Evolutionary conservation across 805 yeast genomes (phyloP).

Genomic region (Spathaspora boniae): DNA sequence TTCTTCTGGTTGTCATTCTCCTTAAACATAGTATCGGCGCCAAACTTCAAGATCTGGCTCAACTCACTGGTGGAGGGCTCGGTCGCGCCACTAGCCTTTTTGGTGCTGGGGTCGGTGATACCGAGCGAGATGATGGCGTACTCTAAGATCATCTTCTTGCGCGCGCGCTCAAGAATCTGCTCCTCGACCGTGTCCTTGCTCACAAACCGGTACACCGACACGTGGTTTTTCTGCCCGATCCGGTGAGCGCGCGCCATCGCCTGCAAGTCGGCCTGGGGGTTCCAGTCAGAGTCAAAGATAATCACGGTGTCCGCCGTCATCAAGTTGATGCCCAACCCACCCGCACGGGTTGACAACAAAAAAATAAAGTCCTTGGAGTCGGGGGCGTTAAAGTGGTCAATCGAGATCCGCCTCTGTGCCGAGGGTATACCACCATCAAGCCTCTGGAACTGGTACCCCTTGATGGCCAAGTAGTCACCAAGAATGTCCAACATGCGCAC

Average conservation of each 20-base stretch:
- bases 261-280: slow-evolving; percentile 98
- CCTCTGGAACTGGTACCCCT: slow-evolving; percentile 86
- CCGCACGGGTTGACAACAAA: slow-evolving; percentile 91
- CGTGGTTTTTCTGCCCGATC: slow-evolving; percentile 98
- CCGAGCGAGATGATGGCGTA: slow-evolving; percentile 97
- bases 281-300: slow-evolving; percentile 98
- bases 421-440: slow-evolving; percentile 97
- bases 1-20: slow-evolving; percentile 94
- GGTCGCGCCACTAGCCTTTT: slow-evolving; percentile 35
- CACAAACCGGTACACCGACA: slow-evolving; percentile 95
- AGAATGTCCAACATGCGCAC: slow-evolving; percentile 92
- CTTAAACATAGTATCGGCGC: slow-evolving; percentile 98
- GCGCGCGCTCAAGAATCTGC: slow-evolving; percentile 92
- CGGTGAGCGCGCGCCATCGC: slow-evolving; percentile 99
- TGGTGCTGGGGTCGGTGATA: slow-evolving; percentile 70
- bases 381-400: slow-evolving; percentile 94
- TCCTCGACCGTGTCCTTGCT: slow-evolving; percentile 98
- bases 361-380: slow-evolving; percentile 91
- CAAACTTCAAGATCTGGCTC: slow-evolving; percentile 91
- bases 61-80: slow-evolving; percentile 86
- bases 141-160: slow-evolving; percentile 97
- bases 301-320: slow-evolving; percentile 99
- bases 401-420: slow-evolving; percentile 86
- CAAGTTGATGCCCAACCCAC: slow-evolving; percentile 95
- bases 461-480: slow-evolving; percentile 86